Evolutionary conservation across 495 filamentous ascomycete genomes (phyloP), one percentile per base, ranked within the genome.

Genomic region (Parathielavia hyrcaniae): DNA sequence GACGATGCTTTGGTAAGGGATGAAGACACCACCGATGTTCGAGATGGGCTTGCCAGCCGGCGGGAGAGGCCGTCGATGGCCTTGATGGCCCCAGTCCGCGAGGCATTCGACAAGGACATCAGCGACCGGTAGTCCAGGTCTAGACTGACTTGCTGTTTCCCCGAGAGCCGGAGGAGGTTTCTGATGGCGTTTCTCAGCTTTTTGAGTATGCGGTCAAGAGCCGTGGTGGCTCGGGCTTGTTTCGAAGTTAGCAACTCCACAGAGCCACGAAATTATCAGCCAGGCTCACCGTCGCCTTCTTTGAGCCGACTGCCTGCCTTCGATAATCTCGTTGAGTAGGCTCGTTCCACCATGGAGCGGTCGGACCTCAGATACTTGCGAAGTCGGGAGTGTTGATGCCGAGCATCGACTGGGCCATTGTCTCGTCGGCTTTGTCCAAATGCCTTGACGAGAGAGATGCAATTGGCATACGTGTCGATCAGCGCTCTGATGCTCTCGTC

Each of bases 381-480:
- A 48, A 74, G 63, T 59, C 32, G 73, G 65, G 45, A 52, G 59
- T 55, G 71, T 67, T 61, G 73, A 56, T 56, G 71, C 67, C 62
- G 73, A 61, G 20, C 73, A 68, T 58, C 74, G 26, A 41, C 26
- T 11, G 57, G 19, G n/a, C 48, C 55, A 17, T 55, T 39, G n/a
- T 61, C 55, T 16, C 46, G 46, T 1, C 32, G 35, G 20, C 54
- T 26, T 10, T 50, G 61, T 35, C 61, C 62, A 46, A 67, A 65
- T 38, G 61, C 60, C 52, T 68, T 72, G 6, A 73, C 61, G 10
- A 73, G 65, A 1, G 65, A 60, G 13, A 72, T 57, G 55, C 71
- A 73, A 39, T 69, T 71, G 5, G 69, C 66, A 44, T 73, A 73
- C 10, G 69, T 70, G 43, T 69, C 65, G 6, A 73, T 54, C 4